Evolutionary conservation across 352 stramenopile species (phyloP), one percentile per base, ranked within the genome.

Genomic region (Pythium volutum): DNA sequence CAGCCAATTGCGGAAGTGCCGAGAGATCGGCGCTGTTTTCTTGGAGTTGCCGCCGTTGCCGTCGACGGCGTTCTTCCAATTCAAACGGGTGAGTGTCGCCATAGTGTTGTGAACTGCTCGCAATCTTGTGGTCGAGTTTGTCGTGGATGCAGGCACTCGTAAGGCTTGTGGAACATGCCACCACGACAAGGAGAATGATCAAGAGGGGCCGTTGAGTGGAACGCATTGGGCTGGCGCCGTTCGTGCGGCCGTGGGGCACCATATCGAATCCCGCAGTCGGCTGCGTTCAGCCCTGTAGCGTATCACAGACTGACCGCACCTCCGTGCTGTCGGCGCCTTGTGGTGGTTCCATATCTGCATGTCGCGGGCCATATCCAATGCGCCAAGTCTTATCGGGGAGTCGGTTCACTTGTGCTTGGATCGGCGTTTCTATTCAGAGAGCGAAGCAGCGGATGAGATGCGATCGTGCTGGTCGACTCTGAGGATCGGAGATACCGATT

Each of bases 91-190:
- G 66, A 18, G 45, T 50, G 0, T 62, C 66, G 14, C 50, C 47
- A 46, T 73, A 73, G 1, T 59, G n/a, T 15, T 69, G 66, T 9
- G 23, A 11, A 22, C 46, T 49, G 5, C 22, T 15, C 2, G 31
- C 6, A 1, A 69, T 5, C 15, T 63, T 48, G 56, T 73, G 66
- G 14, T 59, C 43, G 15, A 73, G 25, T n/a, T 66, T n/a, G 50
- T 73, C 66, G 41, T 73, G 66, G 38, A 73, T 69, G 34, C 66
- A 73, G 0, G 56, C 58, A 23, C 31, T 29, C 0, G 58, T 46
- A 15, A 41, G 23, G 22, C 29, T 33, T 12, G 49, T 45, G 10
- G n/a, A n/a, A n/a, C 5, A 43, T 8, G 50, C 27, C 9, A 23
- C 47, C 8, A 43, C 11, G 33, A 57, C 1, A 15, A 54, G 20